Conservation (phyloP, 2,329 filamentous ascomycete species). For the Bipolaris cookei region DNA sequence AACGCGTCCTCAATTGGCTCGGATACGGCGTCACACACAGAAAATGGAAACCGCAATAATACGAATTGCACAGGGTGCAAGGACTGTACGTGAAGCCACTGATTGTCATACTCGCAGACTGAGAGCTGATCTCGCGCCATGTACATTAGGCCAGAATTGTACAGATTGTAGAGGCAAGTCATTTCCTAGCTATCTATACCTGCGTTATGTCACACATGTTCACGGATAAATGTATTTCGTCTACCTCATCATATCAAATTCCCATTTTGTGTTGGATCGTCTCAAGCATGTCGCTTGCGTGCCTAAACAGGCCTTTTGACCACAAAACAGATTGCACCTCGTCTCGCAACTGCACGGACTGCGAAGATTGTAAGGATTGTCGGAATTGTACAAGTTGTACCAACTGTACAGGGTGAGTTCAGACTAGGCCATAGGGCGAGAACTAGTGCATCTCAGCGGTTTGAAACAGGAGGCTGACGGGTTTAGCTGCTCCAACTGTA, state of each 20-base stretch:
- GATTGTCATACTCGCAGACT: background rate
- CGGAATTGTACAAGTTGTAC: constrained; percentile 10
- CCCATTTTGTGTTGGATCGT: background rate
- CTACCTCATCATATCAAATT: no score
- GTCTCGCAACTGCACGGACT: constrained; percentile 4
- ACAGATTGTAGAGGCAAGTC: constrained; percentile 9
- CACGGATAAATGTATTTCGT: no score
- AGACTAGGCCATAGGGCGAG: background rate
- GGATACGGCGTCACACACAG: background rate
- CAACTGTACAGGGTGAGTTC: constrained; percentile 9
- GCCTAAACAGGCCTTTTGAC: background rate
- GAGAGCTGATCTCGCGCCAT: background rate
- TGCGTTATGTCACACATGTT: background rate
- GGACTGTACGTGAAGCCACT: constrained; percentile 1
- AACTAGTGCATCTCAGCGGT: background rate
- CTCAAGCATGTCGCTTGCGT: background rate
- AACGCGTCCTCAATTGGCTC: background rate
- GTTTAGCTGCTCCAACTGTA: constrained; percentile 14
- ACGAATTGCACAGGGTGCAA: constrained; percentile 10
- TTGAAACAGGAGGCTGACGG: background rate
- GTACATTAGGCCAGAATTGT: constrained; percentile 6
- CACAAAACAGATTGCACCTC: constrained; percentile 3
- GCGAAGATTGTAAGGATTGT: constrained; percentile 4
- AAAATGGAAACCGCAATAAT: constrained; percentile 11
- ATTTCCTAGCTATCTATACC: background rate